Base-by-base conservation (phyloP, 176 grass and related monocot genomes). In the Tuctoria greenei region DNA sequence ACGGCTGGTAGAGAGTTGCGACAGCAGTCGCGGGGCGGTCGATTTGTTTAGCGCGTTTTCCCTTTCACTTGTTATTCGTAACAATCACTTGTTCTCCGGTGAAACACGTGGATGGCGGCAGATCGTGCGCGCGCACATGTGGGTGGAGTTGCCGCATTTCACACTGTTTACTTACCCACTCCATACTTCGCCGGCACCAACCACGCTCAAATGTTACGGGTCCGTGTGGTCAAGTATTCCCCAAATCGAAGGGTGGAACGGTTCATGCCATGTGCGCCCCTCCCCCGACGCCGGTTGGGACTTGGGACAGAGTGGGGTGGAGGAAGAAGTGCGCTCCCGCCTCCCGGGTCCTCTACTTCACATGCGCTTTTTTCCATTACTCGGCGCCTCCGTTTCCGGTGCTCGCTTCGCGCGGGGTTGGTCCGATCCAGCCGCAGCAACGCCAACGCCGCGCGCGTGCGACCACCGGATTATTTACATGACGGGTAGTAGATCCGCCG, bases 71-170 rank as follows among this genome's bases (percentile, higher is more conserved):
- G 20, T n/a, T 2, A 46, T 35, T 7, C n/a, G n/a, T n/a, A n/a
- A n/a, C n/a, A 8, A 51, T 11, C 46, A 36, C 50, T 52, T 37
- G 23, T 1, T n/a, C 50, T 24, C 2, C 12, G 20, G 12, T 41
- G 72, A 18, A 58, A 58, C 72, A 75, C 72, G 40, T 61, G 72
- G 39, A 46, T 23, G 66, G 42, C 67, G 13, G 43, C 3, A 16
- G 10, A 28, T 61, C 11, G 13, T 4, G 38, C 39, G 14, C 24
- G 23, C 16, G 56, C 72, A 23, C 57, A 61, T 31, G 39, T 61
- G 72, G 8, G 1, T 24, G 8, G 56, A 0, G 9, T 34, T 14
- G 72, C 72, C 57, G 10, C 40, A 27, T 21, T 42, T 5, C 2
- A 1, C 40, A 61, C 61, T 71, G 27, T 52, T 71, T 34, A 60